Evolutionary conservation across 441 rosid genomes (phyloP).

Genomic region (Metrosideros polymorpha): DNA sequence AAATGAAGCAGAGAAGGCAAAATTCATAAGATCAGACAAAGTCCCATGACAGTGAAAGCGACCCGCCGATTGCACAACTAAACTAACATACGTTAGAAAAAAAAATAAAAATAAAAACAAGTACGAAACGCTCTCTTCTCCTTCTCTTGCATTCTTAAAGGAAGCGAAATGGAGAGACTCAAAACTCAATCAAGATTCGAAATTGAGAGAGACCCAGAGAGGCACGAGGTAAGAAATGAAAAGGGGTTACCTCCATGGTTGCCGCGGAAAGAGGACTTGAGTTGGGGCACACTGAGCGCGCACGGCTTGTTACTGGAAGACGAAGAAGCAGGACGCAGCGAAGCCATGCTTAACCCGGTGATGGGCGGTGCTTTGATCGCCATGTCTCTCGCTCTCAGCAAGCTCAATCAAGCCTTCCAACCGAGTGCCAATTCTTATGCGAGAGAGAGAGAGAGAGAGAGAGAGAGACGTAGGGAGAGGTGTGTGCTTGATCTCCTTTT

Average conservation of each 20-base stretch:
- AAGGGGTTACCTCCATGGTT: neutral
- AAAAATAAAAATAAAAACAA: neutral
- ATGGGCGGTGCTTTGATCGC: slow-evolving; percentile 8
- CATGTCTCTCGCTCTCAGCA: slow-evolving; percentile 6
- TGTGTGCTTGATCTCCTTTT: neutral
- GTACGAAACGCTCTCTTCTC: too few species aligned
- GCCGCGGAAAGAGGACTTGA: slow-evolving; percentile 7
- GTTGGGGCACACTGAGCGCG: neutral
- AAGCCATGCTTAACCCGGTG: neutral
- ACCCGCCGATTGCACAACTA: neutral
- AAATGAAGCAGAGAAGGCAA: neutral
- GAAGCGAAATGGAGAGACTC: neutral
- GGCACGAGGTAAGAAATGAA: neutral
- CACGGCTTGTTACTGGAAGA: neutral
- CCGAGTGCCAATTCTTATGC: neutral
- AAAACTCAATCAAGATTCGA: neutral
- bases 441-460: neutral
- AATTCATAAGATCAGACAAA: neutral
- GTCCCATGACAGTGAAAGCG: neutral
- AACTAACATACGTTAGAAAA: neutral
- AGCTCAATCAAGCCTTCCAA: neutral
- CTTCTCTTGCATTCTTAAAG: neutral
- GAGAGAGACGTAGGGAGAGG: neutral
- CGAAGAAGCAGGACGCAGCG: neutral
- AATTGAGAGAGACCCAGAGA: neutral